A percentile compares a stretch with the other conserved stretches of the same genome.
Conservation (phyloP, 495 filamentous ascomycete species). For the Barbatosphaeria neglecta region DNA sequence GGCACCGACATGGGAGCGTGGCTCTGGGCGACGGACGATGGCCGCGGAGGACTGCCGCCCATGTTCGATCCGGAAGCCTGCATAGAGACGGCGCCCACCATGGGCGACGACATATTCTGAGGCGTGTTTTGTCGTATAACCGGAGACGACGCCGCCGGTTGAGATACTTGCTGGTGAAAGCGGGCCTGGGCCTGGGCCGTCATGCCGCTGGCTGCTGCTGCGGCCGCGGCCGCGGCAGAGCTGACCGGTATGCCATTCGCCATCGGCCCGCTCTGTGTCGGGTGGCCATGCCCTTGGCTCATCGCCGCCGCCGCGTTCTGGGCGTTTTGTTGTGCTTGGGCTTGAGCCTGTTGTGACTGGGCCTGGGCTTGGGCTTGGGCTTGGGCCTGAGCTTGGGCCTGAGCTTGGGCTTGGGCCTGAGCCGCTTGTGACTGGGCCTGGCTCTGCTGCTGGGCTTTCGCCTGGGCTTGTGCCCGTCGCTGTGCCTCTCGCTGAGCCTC, state of each 20-base stretch:
- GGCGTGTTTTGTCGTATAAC: slow-evolving; percentile 71
- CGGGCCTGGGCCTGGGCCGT: slow-evolving; percentile 45
- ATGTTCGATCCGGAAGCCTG: slow-evolving; percentile 66
- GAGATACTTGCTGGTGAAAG: slow-evolving; percentile 47
- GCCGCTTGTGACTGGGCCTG: slow-evolving; percentile 24
- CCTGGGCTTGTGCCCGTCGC: slow-evolving; percentile 23
- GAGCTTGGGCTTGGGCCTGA: slow-evolving; percentile 36
- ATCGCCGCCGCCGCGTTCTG: slow-evolving; percentile 14
- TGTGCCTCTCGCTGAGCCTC: slow-evolving; percentile 16
- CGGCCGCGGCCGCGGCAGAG: neutral
- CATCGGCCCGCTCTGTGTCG: slow-evolving; percentile 25
- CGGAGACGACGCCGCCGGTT: slow-evolving; percentile 66
- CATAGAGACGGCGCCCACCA: slow-evolving; percentile 65
- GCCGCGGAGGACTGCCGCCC: slow-evolving; percentile 64
- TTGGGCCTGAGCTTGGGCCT: slow-evolving; percentile 14
- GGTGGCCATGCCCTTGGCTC: slow-evolving; percentile 26
- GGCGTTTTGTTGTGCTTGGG: slow-evolving; percentile 17
- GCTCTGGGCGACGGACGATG: slow-evolving; percentile 65
- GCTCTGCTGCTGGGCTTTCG: slow-evolving; percentile 16
- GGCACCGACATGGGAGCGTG: slow-evolving; percentile 50
- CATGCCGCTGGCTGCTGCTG: slow-evolving; percentile 15
- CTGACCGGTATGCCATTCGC: slow-evolving; percentile 30
- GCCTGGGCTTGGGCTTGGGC: slow-evolving; percentile 40
- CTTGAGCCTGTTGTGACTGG: slow-evolving; percentile 29
- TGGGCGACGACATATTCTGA: slow-evolving; percentile 64